Base-by-base conservation (phyloP, 1,284 basidiomycete species). In the Ustilago hordei region DNA sequence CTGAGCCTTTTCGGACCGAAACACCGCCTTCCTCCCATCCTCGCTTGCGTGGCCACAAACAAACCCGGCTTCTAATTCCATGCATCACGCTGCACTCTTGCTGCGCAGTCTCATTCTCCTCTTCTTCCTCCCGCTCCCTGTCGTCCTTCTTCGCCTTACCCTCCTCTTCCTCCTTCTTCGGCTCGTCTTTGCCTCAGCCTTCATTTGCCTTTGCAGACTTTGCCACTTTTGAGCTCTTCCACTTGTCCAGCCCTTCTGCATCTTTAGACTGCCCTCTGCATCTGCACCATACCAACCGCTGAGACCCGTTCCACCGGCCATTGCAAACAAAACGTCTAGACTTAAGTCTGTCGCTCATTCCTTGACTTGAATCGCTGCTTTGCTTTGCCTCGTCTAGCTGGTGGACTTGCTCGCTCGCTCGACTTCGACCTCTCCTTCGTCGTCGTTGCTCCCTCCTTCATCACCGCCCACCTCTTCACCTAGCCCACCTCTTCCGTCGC, bases 21-120 rank as follows among this genome's bases (percentile, higher is more conserved):
- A n/a, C 9, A 31, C 34, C 35, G 23, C 23, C 54, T 13, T 47
- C 4, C 39, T 54, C 23, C 39, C 66, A 15, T 34, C 41, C 52
- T 65, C 59, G 62, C 59, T 67, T 61, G 55, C 8, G 53, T 56
- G 43, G 43, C 69, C 36, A 59, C 69, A 71, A 71, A 71, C 69
- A 71, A 71, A 66, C 60, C 59, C 61, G 64, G 64, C 57, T 63
- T 68, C 58, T 57, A 55, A 56, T 67, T 64, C 70, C 55, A 73
- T 73, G 70, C 70, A 55, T 60, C 55, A 28, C 17, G 35, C 53
- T 60, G 60, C 64, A 54, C 32, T 50, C 41, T 23, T 39, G 60
- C 69, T 60, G 45, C 45, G 50, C 60, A 19, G 9, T 34, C 31
- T 43, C n/a, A 15, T 5, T 54, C 61, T 36, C 53, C 35, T 50